A percentile compares a stretch with the other conserved stretches of the same genome.
Evolutionary conservation across 495 filamentous ascomycete genomes (phyloP).

Genomic region (Platismatia glauca): DNA sequence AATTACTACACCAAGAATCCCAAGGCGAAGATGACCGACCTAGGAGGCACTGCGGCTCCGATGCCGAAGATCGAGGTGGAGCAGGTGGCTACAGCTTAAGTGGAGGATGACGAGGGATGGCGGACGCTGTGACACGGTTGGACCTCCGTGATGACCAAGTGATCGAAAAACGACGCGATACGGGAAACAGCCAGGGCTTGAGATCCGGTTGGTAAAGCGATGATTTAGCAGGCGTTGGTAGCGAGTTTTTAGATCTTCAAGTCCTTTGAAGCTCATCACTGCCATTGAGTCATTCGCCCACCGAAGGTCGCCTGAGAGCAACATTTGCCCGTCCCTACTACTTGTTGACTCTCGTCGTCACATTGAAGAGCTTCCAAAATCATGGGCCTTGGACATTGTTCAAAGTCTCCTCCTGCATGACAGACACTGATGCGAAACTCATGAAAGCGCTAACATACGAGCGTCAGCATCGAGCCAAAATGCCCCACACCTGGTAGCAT

Average conservation of each 20-base stretch:
- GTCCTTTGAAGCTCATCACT: not conserved
- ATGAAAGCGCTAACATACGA: too few species aligned
- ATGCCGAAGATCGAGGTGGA: slow-evolving; percentile 47
- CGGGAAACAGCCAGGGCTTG: not conserved
- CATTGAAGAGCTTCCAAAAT: too few species aligned
- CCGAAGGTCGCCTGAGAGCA: not conserved
- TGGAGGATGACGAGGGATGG: not conserved
- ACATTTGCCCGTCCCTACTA: not conserved
- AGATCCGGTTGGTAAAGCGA: not conserved
- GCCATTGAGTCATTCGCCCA: not conserved
- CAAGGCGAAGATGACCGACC: slow-evolving; percentile 58
- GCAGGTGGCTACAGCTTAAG: slow-evolving; percentile 23
- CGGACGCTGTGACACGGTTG: not conserved
- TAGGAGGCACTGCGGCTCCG: slow-evolving; percentile 58
- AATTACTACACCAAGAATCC: slow-evolving; percentile 98
- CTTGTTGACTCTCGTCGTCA: too few species aligned
- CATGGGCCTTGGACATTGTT: too few species aligned
- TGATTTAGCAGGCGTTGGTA: not conserved
- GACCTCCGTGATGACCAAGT: not conserved
- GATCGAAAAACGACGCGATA: not conserved
- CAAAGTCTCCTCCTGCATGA: too few species aligned
- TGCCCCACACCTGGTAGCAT: too few species aligned
- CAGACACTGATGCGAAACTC: too few species aligned
- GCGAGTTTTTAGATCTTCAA: not conserved
- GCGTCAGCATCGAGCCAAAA: too few species aligned